A percentile compares a stretch with the other conserved stretches of the same genome.
Conservation (phyloP, 192 early-diverging fungal genomes). For the Linnemannia zychae region DNA sequence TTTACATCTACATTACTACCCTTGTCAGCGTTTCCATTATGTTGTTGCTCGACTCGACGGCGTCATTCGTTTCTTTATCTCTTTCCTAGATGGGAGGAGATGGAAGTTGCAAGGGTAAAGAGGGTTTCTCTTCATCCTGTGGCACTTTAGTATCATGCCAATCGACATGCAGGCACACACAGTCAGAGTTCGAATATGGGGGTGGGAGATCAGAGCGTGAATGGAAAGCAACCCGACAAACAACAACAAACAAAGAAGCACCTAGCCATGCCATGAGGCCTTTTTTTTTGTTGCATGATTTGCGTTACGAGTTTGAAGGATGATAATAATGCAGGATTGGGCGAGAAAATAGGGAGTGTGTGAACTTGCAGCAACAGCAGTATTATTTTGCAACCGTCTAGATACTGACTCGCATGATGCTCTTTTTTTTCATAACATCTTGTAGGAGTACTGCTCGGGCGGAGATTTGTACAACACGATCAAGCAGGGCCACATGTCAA, state of each 20-base stretch:
- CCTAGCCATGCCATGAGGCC: neutral
- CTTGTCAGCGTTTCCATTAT: neutral
- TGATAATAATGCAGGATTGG: neutral
- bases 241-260: neutral
- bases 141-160: neutral
- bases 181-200: neutral
- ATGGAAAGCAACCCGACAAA: neutral
- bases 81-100: neutral
- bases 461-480: slow-evolving; percentile 92
- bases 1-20: neutral
- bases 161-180: neutral
- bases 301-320: neutral
- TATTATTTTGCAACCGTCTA: neutral
- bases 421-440: neutral
- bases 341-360: neutral
- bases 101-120: neutral
- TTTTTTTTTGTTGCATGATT: slow-evolving; percentile 8
- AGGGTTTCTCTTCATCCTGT: neutral
- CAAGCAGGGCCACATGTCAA: slow-evolving; percentile 78
- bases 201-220: neutral
- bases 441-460: slow-evolving; percentile 85
- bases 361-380: neutral
- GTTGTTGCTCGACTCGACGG: neutral
- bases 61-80: neutral
- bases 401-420: neutral